Conservation (phyloP, 2,329 filamentous ascomycete species). For the Colletotrichum sp. region DNA sequence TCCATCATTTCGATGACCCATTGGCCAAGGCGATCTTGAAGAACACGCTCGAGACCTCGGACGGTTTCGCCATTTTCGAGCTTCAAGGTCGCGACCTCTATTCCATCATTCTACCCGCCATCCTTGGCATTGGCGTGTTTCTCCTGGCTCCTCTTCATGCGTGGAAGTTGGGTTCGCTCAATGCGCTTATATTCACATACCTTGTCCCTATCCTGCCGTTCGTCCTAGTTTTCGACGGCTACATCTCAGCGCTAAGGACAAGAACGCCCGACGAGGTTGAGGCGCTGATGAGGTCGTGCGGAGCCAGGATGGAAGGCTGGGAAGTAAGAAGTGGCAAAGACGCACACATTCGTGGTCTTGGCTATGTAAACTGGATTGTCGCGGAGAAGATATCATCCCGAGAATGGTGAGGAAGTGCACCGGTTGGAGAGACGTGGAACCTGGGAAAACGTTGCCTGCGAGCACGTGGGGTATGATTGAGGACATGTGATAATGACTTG, state of each 20-base stretch:
- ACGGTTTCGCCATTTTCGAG: slow-evolving; percentile 76
- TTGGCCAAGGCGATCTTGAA: slow-evolving; percentile 65
- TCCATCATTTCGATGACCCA: slow-evolving; percentile 77
- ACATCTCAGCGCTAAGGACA: slow-evolving; percentile 70
- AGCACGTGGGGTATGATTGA: not conserved
- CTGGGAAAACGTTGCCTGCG: not conserved
- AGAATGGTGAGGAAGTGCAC: not conserved
- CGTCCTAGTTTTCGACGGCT: slow-evolving; percentile 72
- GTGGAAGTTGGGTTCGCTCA: slow-evolving; percentile 55
- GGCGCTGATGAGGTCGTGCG: slow-evolving; percentile 59
- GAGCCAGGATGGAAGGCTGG: slow-evolving; percentile 50
- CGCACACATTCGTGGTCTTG: slow-evolving; percentile 55
- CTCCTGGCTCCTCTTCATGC: slow-evolving; percentile 57
- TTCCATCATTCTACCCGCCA: slow-evolving; percentile 57
- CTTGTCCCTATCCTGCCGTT: slow-evolving; percentile 70
- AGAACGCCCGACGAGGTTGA: slow-evolving; percentile 71
- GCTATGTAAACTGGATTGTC: slow-evolving; percentile 58
- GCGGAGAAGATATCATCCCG: slow-evolving; percentile 12
- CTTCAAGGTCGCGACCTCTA: slow-evolving; percentile 69
- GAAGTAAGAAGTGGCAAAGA: slow-evolving; percentile 52
- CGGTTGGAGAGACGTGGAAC: not conserved
- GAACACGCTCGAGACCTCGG: slow-evolving; percentile 68
- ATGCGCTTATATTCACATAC: slow-evolving; percentile 70
- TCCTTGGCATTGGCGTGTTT: slow-evolving; percentile 58
- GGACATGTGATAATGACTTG: not conserved